A percentile compares a stretch with the other conserved stretches of the same genome.
These are phyloP conservation scores for Lactarius hatsudake DNA, from an alignment of 768 basidiomycete genomes.

Conservation along the genomic window DNA sequence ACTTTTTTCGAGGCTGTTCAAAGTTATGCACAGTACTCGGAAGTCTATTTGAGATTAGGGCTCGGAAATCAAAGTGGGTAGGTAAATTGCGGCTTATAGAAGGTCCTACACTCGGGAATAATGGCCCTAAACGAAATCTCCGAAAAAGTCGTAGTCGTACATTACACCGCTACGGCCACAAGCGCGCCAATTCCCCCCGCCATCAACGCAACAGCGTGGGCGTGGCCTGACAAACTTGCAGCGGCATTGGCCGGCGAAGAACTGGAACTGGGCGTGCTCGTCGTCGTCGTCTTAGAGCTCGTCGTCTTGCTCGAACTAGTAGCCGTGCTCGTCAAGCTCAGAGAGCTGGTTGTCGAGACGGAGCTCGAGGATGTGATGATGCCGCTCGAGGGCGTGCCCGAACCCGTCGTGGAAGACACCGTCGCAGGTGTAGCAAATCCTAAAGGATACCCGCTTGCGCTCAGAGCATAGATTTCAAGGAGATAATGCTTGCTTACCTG, in stretches of 20 bases:
- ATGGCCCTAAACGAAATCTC: neutral
- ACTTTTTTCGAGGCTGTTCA: too few species aligned
- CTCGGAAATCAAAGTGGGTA: too few species aligned
- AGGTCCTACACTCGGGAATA: too few species aligned
- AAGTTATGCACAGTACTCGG: too few species aligned
- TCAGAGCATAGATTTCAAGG: neutral
- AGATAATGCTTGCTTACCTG: neutral
- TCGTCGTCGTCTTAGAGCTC: neutral
- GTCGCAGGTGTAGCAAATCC: neutral
- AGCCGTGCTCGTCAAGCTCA: neutral
- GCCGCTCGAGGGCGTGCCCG: neutral
- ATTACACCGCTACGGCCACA: neutral
- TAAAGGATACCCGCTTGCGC: neutral
- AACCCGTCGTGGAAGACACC: neutral
- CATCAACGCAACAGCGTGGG: slow-evolving; percentile 4
- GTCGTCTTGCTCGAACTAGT: too few species aligned
- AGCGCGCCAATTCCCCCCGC: slow-evolving; percentile 11
- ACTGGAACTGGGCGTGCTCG: neutral
- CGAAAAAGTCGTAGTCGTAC: neutral
- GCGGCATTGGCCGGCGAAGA: slow-evolving; percentile 6
- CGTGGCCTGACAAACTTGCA: neutral
- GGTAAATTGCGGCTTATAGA: too few species aligned
- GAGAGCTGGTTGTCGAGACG: neutral
- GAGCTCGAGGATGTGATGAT: too few species aligned
- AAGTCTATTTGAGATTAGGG: too few species aligned